These are phyloP conservation scores for Plasmodium gaboni DNA, from an alignment of 169 alveolate species.

Conservation along the genomic window DNA sequence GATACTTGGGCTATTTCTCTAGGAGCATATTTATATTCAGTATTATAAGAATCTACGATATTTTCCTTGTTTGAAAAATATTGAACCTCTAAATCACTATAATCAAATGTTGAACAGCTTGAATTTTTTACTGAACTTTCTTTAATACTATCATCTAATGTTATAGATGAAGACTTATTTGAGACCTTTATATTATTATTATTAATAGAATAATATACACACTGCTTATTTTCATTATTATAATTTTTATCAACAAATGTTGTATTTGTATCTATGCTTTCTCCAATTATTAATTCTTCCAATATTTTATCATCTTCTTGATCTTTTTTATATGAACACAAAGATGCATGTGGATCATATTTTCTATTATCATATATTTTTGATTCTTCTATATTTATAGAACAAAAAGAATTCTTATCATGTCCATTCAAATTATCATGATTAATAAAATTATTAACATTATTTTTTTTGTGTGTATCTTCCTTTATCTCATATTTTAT, in stretches of 20 bases:
- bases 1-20: background rate
- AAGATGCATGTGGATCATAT: no score
- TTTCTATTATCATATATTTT: no score
- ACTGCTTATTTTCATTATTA: background rate
- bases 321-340: no score
- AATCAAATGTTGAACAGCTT: constrained; percentile 50
- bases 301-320: no score
- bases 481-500: no score
- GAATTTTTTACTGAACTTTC: constrained; percentile 30
- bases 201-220: background rate
- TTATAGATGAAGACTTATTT: constrained; percentile 11
- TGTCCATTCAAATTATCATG: no score
- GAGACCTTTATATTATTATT: constrained; percentile 5
- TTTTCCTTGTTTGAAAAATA: constrained; percentile 47
- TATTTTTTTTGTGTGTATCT: no score
- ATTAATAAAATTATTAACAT: no score
- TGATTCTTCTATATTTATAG: no score
- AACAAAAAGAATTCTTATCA: no score
- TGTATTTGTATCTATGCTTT: background rate
- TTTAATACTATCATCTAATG: constrained; percentile 9
- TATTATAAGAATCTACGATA: constrained; percentile 37
- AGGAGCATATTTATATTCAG: constrained; percentile 30
- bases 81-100: constrained; percentile 44
- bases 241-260: background rate
- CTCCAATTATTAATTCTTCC: no score